Evolutionary conservation across 352 stramenopile genomes (phyloP), one percentile per base, ranked within the genome.

Genomic region (Phytophthora pisi): DNA sequence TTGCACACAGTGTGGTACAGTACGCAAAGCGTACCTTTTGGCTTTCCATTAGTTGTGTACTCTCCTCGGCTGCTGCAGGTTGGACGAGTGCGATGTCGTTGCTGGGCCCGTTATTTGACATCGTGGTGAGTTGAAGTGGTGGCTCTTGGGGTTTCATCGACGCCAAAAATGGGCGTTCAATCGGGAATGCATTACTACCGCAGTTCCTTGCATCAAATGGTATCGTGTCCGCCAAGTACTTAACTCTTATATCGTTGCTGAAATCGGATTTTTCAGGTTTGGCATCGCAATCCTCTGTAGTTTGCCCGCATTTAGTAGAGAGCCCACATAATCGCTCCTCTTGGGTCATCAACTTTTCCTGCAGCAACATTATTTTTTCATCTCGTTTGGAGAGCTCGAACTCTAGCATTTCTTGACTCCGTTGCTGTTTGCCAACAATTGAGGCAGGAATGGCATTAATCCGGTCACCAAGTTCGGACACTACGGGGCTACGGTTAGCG

Each of bases 321-420:
- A 30, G 7, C n/a, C 43, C 57, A 50, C 49, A 20, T 15, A 57
- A 36, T 53, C 57, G 40, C 11, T 49, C 30, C 11, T 68, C 51
- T 57, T 61, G 55, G 11, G 63, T 13, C 4, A 61, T 34, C n/a
- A 77, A 26, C 20, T 18, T 55, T 28, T 70, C 50, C 16, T 76
- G 57, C 16, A 78, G 42, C 23, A 75, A 23, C 24, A 73, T 16
- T 31, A 74, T 57, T 26, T 66, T 70, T 57, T 78, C 71, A 45
- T 76, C 51, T 51, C 50, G 60, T 23, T 64, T 70, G 18, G 31
- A 42, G 9, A 73, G n/a, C 47, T 78, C 67, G 20, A 78, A 54
- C n/a, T 72, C 31, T 0, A 66, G 16, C n/a, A 20, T 3, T 34
- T 64, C 16, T 24, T 51, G 18, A 9, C 23, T 47, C 5, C 10